Evolutionary conservation across 495 filamentous ascomycete species (phyloP).

Genomic region (Penicillium odoratum): DNA sequence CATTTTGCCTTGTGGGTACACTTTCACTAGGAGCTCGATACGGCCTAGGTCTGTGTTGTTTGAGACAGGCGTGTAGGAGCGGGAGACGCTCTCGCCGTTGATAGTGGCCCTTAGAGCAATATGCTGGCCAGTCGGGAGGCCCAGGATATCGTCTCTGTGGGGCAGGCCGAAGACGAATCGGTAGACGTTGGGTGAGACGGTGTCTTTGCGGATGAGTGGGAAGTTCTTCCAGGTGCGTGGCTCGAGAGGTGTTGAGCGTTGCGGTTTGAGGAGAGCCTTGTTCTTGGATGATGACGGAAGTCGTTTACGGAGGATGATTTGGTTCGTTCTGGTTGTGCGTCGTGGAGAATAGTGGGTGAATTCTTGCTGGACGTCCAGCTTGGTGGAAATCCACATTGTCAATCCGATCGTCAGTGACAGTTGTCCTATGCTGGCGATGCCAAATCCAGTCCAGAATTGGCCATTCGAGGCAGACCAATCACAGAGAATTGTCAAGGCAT

Average conservation of each 20-base stretch:
- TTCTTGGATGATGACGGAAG: background rate
- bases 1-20: slow-evolving; percentile 41
- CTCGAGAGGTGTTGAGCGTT: slow-evolving; percentile 31
- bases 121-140: slow-evolving; percentile 24
- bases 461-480: background rate
- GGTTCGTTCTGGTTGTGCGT: slow-evolving; percentile 28
- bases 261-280: background rate
- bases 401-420: background rate
- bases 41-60: slow-evolving; percentile 30
- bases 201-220: slow-evolving; percentile 40
- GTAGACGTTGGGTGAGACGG: slow-evolving; percentile 46
- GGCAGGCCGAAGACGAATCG: slow-evolving; percentile 50
- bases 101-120: background rate
- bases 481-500: background rate
- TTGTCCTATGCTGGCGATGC: background rate
- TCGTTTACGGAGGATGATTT: slow-evolving; percentile 17
- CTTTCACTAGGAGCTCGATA: slow-evolving; percentile 44
- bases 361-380: slow-evolving; percentile 22
- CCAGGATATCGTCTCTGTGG: slow-evolving; percentile 34
- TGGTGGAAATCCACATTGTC: slow-evolving; percentile 16
- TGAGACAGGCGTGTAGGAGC: background rate
- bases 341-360: slow-evolving; percentile 39
- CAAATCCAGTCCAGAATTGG: background rate
- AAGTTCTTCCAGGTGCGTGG: slow-evolving; percentile 46
- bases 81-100: background rate